These are phyloP conservation scores for Auriscalpium orientale DNA, from an alignment of 768 basidiomycete species.

Conservation along the genomic window DNA sequence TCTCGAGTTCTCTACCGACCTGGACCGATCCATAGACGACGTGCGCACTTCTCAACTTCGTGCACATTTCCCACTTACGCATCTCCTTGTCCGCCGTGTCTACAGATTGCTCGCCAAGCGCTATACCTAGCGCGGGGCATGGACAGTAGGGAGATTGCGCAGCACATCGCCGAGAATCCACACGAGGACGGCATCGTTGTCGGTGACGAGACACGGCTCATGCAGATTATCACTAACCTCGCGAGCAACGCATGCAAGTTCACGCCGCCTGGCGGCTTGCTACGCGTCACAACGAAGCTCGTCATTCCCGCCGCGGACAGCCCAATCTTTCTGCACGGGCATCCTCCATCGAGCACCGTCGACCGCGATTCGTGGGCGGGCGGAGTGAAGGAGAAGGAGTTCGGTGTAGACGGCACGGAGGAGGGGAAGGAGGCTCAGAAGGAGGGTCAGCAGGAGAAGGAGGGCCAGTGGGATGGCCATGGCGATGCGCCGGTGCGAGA, in stretches of 20 bases:
- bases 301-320: conserved; percentile 24
- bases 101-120: conserved; percentile 50
- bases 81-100: neutral
- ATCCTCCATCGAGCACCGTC: neutral
- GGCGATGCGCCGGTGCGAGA: neutral
- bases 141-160: conserved; percentile 30
- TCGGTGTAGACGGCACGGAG: neutral
- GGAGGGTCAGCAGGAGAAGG: neutral
- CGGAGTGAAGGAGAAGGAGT: neutral
- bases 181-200: conserved; percentile 63
- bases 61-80: neutral
- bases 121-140: conserved; percentile 56
- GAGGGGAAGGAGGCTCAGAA: neutral
- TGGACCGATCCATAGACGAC: conserved; percentile 62
- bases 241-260: conserved; percentile 82
- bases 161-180: conserved; percentile 37
- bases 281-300: conserved; percentile 62
- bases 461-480: neutral
- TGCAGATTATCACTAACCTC: conserved; percentile 80
- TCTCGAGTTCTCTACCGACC: conserved; percentile 56
- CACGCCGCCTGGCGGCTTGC: conserved; percentile 59
- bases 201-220: conserved; percentile 75
- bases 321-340: neutral
- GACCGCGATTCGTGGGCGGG: neutral
- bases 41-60: conserved; percentile 25